A percentile compares a stretch with the other conserved stretches of the same genome.
These are phyloP conservation scores for Jasminum sambac DNA, from an alignment of 257 asterid genomes.

Conservation along the genomic window DNA sequence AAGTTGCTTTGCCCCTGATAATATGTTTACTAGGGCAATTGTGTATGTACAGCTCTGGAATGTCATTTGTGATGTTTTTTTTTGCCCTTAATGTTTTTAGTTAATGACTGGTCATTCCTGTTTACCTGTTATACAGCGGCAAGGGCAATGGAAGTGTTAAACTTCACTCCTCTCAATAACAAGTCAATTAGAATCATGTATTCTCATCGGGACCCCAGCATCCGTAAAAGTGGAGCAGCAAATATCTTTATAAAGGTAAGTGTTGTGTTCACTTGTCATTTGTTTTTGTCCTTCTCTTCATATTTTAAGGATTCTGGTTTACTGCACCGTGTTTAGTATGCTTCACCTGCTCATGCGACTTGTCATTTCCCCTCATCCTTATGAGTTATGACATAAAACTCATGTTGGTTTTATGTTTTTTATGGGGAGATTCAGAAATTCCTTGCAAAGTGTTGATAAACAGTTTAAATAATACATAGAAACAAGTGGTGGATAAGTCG, in stretches of 20 bases:
- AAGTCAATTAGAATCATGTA: slow-evolving; percentile 28
- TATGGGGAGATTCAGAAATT: not conserved
- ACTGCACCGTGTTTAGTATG: not conserved
- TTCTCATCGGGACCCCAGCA: slow-evolving; percentile 32
- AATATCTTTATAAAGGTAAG: slow-evolving; percentile 30
- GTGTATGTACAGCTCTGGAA: not conserved
- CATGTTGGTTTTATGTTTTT: not conserved
- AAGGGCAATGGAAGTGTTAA: slow-evolving; percentile 26
- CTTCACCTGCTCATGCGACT: not conserved
- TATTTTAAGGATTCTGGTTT: not conserved
- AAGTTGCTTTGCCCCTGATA: not conserved
- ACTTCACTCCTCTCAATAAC: slow-evolving; percentile 33
- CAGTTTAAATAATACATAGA: too few species aligned
- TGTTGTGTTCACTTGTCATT: not conserved
- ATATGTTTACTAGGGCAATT: not conserved
- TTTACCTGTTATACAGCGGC: not conserved
- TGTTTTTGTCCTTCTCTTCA: not conserved
- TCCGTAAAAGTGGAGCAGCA: slow-evolving; percentile 26
- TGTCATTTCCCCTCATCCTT: not conserved
- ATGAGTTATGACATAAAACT: not conserved
- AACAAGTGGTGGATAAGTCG: too few species aligned
- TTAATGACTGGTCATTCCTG: not conserved
- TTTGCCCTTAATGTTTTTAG: not conserved
- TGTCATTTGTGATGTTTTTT: not conserved
- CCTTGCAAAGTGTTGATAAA: too few species aligned